Evolutionary conservation across 1,139 yeast genomes (phyloP), one percentile per base, ranked within the genome.

Genomic region (Suhomyces taliae): DNA sequence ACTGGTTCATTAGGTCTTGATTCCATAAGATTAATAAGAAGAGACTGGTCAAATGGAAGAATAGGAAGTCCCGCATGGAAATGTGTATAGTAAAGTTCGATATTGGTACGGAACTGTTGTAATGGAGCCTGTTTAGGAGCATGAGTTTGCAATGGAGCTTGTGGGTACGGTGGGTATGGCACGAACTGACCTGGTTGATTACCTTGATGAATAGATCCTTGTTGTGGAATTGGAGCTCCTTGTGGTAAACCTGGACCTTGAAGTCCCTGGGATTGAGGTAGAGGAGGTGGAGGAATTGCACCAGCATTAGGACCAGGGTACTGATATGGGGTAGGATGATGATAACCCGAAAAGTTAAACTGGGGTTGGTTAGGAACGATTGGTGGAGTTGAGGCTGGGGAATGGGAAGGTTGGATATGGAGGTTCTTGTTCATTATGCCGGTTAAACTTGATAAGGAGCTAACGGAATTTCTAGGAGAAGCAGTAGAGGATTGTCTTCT

Each of bases 1-100:
- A 83, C 67, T 9, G 40, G 40, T 11, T 45, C 50, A n/a, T 12
- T 34, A 14, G 31, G 37, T 19, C 41, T 43, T 7, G 40, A 43
- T 27, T 40, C 55, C 36, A 65, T 40, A 27, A 62, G 48, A 11
- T 56, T 67, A 11, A 59, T 61, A 36, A 73, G 59, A 6, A 65
- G 69, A 37, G 58, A 62, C 45, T 72, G 74, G 52, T 76, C 73
- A 49, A 76, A 64, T 0, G 88, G 85, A 26, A 85, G 66, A 0
- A 85, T 67, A 7, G 90, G 88, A 58, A 83, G 78, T 27, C 71
- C 73, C 1, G 64, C 58, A 57, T 85, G 90, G 53, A 82, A 73
- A 45, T 71, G 76, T 29, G 72, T 63, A 58, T 82, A 85, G 57
- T 85, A 85, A 4, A 59, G 46, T 29, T 59, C 57, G 34, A 73